phyloP scores from a whole-genome alignment of 495 filamentous ascomycete species.

The Talaromyces liani region DNA sequence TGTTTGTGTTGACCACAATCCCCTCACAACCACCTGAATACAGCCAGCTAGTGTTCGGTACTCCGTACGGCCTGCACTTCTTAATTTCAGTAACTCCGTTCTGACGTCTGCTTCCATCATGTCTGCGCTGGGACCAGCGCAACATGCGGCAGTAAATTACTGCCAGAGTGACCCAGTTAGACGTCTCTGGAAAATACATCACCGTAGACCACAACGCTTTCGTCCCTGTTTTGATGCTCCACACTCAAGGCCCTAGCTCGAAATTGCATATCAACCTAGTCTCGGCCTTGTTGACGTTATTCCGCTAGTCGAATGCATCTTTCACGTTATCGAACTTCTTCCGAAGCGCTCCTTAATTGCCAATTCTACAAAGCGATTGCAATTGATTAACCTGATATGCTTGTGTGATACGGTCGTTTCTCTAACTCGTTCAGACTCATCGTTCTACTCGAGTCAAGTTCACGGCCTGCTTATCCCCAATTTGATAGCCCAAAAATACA shows the following conservation, averaged over 20 bases:
- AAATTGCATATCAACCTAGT: neutral
- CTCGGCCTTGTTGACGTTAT: neutral
- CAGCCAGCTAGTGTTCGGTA: neutral
- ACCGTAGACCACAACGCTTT: neutral
- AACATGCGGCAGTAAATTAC: neutral
- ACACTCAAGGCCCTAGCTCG: neutral
- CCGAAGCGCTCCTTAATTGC: neutral
- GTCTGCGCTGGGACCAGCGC: neutral
- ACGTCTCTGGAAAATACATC: neutral
- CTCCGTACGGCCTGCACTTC: neutral
- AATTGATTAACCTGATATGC: neutral
- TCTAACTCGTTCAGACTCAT: neutral
- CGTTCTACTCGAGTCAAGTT: neutral
- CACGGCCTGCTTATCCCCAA: neutral
- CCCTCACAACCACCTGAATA: neutral
- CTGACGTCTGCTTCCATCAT: constrained; percentile 1
- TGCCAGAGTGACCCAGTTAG: neutral
- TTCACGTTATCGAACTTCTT: constrained; percentile 7
- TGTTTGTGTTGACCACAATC: neutral
- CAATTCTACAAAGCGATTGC: neutral
- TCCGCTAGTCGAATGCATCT: neutral
- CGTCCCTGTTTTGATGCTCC: constrained; percentile 1
- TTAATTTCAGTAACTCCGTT: neutral
- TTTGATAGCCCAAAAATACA: neutral
- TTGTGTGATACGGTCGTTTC: neutral